Base-by-base conservation (phyloP, 176 grass and related monocot genomes). In the Secale cereale region DNA sequence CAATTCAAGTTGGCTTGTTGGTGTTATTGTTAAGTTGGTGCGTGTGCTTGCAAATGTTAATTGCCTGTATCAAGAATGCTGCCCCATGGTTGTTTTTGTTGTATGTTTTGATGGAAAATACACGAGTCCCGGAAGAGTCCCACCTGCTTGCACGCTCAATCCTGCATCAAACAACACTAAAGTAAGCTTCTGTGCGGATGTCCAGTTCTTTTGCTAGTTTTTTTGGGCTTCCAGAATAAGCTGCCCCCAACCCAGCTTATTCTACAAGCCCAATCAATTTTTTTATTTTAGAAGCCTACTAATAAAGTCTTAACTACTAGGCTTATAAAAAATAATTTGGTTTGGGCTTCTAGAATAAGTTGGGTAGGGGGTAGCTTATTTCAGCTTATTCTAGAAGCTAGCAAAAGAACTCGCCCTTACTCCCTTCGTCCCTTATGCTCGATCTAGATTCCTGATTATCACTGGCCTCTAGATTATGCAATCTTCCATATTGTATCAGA, bases 101-200 rank as follows among this genome's bases (percentile, higher is more conserved):
- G 78, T 31, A 72, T 98, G 78, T 87, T 96, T 82, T 93, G 97
- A 77, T 96, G 97, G 13, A 90, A 91, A 98, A 70, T 96, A 94
- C 82, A 90, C 76, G 90, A 98, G 87, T 68, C 90, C 93, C 77
- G 90, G 76, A 67, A 86, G 86, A 77, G 93, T 76, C 25, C 97
- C 97, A 12, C 88, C 93, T 73, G 88, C 97, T 82, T 98, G 93
- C 79, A 93, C 91, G 7, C 92, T 77, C 87, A 98, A 95, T 19
- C 97, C 97, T 76, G 89, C 68, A 10, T 70, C 79, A 28, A 72
- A 80, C 16, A 95, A 90, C 70, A 77, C 61, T 8, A 85, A 86
- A 64, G 95, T 98, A 93, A 85, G 85, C 28, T 23, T 45, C 12
- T 12, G 43, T 45, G 12, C 1, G 0, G 43, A 45, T 45, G 3